Conservation (phyloP, 352 stramenopile genomes). For the Globisporangium megalacanthum region DNA sequence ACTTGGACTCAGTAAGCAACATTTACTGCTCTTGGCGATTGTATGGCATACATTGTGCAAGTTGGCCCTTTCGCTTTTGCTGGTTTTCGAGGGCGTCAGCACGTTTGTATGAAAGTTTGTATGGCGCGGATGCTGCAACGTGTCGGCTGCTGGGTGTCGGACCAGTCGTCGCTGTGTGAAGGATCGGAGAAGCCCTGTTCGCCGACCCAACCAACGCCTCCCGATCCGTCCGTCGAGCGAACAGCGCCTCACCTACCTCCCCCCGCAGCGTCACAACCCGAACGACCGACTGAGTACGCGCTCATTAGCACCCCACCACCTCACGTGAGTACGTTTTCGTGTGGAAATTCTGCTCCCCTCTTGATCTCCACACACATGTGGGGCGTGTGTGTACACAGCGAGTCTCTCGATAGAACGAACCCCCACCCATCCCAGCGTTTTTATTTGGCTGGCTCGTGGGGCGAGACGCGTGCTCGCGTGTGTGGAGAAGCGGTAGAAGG, state of each 20-base stretch:
- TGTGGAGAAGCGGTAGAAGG: not conserved
- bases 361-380: too few relatives aligned
- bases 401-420: not conserved
- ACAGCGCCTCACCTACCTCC: not conserved
- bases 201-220: not conserved
- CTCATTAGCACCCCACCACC: not conserved
- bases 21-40: not conserved
- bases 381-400: not conserved
- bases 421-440: too few relatives aligned
- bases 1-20: not conserved
- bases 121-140: not conserved
- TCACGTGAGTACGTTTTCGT: not conserved
- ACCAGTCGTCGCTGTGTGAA: not conserved
- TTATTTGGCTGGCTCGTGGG: too few relatives aligned
- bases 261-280: not conserved
- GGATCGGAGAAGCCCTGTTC: not conserved
- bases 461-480: not conserved
- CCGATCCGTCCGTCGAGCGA: not conserved
- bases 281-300: slow-evolving; percentile 1
- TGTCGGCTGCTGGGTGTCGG: not conserved
- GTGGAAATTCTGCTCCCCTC: too few relatives aligned
- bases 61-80: not conserved
- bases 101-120: not conserved
- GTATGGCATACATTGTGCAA: not conserved
- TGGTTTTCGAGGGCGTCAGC: not conserved